Percentiles rank a stretch among this genome's conserved stretches.
phyloP scores from a whole-genome alignment of 768 basidiomycete species.

The Lactarius hengduanensis region DNA sequence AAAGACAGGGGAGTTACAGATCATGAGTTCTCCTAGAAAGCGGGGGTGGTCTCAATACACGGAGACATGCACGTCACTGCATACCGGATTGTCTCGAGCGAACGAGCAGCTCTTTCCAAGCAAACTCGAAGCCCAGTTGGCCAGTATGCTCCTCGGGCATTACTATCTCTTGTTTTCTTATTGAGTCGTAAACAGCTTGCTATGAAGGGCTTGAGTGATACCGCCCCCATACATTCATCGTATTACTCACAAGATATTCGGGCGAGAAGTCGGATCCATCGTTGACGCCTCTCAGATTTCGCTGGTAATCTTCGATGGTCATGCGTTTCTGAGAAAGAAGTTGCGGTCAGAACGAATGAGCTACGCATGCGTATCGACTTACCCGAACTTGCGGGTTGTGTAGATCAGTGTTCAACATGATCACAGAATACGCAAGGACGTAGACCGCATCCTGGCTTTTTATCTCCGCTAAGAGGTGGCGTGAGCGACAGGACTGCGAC shows the following conservation, averaged over 20 bases:
- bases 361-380: constrained; percentile 33
- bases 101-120: constrained; percentile 93
- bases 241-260: constrained; percentile 72
- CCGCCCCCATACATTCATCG: neutral
- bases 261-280: constrained; percentile 77
- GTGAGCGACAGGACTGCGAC: neutral
- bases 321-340: constrained; percentile 76
- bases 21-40: constrained; percentile 60
- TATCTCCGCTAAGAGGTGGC: constrained; percentile 63
- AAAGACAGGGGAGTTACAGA: constrained; percentile 76
- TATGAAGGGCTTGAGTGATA: constrained; percentile 35
- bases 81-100: constrained; percentile 78
- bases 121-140: constrained; percentile 95
- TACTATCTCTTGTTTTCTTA: constrained; percentile 90
- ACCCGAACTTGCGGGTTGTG: constrained; percentile 93
- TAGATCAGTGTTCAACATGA: constrained; percentile 97
- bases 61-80: constrained; percentile 27
- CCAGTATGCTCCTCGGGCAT: constrained; percentile 98
- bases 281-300: constrained; percentile 92
- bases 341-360: constrained; percentile 11
- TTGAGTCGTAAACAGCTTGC: constrained; percentile 92
- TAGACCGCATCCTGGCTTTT: constrained; percentile 91
- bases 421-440: constrained; percentile 91
- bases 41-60: neutral
- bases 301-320: constrained; percentile 91